A percentile compares a stretch with the other conserved stretches of the same genome.
phyloP scores from a whole-genome alignment of 2,329 filamentous ascomycete species.

The Aureobasidium sp. region DNA sequence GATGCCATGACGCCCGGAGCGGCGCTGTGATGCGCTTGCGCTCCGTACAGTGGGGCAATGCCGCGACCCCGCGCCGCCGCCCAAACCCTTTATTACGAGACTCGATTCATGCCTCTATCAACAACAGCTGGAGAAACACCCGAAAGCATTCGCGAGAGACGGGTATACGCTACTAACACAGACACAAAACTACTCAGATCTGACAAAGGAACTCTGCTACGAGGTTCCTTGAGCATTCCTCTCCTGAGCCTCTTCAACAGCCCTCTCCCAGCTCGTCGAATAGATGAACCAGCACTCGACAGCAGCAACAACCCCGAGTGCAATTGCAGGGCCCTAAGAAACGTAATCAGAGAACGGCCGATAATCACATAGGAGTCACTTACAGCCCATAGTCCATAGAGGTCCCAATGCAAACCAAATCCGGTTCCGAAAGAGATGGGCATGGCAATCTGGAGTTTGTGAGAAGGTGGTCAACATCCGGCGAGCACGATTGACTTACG shows the following conservation, averaged over 20 bases:
- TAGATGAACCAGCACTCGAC: slow-evolving; percentile 54
- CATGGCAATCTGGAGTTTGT: slow-evolving; percentile 52
- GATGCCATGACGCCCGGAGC: not conserved
- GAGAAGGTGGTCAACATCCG: not conserved
- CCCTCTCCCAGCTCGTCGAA: slow-evolving; percentile 45
- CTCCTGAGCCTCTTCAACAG: slow-evolving; percentile 53
- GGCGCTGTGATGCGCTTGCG: not conserved
- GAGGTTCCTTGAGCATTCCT: slow-evolving; percentile 40
- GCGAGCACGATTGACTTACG: slow-evolving; percentile 23
- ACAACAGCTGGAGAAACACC: not conserved
- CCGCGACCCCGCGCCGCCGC: slow-evolving; percentile 4
- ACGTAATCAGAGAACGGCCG: slow-evolving; percentile 19
- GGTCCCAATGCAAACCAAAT: slow-evolving; percentile 68
- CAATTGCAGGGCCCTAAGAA: slow-evolving; percentile 47
- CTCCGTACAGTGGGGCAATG: slow-evolving; percentile 4
- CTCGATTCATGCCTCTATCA: not conserved
- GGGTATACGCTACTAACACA: not conserved
- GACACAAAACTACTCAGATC: not conserved
- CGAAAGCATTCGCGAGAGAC: not conserved
- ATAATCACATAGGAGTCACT: not conserved
- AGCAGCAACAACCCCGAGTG: slow-evolving; percentile 53
- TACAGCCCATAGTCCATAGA: slow-evolving; percentile 66
- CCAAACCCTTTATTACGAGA: not conserved
- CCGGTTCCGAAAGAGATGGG: slow-evolving; percentile 73
- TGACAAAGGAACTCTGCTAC: not conserved